Percentiles rank a stretch among this genome's conserved stretches.
Evolutionary conservation across 345 rosid species (phyloP).

Genomic region (Lumnitzera littorea): DNA sequence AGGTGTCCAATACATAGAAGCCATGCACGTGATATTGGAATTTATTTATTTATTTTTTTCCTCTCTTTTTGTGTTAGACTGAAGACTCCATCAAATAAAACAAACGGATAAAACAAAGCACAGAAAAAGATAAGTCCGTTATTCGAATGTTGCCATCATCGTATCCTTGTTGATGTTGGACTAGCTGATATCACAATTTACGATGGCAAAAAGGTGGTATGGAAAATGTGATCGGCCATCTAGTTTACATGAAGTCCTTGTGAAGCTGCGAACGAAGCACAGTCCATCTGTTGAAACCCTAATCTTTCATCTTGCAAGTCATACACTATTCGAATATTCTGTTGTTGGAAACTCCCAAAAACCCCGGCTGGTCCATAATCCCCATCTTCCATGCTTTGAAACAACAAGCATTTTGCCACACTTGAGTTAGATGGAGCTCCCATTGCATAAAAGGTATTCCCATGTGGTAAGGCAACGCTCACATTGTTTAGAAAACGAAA

Average conservation of each 20-base stretch:
- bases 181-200: too few species aligned
- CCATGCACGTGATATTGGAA: too few species aligned
- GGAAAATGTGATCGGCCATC: not conserved
- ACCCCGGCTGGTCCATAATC: conserved; percentile 72
- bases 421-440: conserved; percentile 56
- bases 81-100: too few species aligned
- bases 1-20: too few species aligned
- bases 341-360: conserved; percentile 85
- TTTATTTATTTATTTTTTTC: too few species aligned
- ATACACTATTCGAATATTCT: conserved; percentile 65
- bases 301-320: conserved; percentile 71
- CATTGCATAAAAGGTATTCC: conserved; percentile 59
- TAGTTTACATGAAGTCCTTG: conserved; percentile 41
- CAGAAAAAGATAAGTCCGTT: too few species aligned
- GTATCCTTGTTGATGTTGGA: too few species aligned
- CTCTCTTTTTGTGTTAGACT: too few species aligned
- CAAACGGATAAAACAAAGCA: too few species aligned
- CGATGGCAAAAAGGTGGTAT: too few species aligned
- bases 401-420: conserved; percentile 63
- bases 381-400: conserved; percentile 64
- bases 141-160: too few species aligned
- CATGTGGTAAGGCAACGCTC: conserved; percentile 54
- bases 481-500: conserved; percentile 70
- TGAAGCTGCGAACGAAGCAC: conserved; percentile 49
- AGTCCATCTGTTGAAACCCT: conserved; percentile 74